Conservation (phyloP, 164 flowering plant genomes). For the grape (Vitis vinifera) region ASM3070453v1 NC_081817.1:6760501-6761000, state of each 20-base stretch:
- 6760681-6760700: slow-evolving; percentile 42
- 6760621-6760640: slow-evolving; percentile 29
- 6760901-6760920: slow-evolving; percentile 36
- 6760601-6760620: slow-evolving; percentile 31
- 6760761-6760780: slow-evolving; percentile 45
- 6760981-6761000: slow-evolving; percentile 24
- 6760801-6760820: slow-evolving; percentile 24
- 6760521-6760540: slow-evolving; percentile 29
- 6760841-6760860: slow-evolving; percentile 30
- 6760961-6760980: slow-evolving; percentile 39
- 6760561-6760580: slow-evolving; percentile 42
- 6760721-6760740: slow-evolving; percentile 41
- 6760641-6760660: slow-evolving; percentile 40
- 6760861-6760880: slow-evolving; percentile 38
- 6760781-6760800: slow-evolving; percentile 37
- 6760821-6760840: slow-evolving; percentile 48
- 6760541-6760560: slow-evolving; percentile 26
- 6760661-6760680: slow-evolving; percentile 39
- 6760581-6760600: slow-evolving; percentile 30
- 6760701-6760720: slow-evolving; percentile 42
- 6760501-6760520: slow-evolving; percentile 16
- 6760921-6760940: slow-evolving; percentile 41
- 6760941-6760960: slow-evolving; percentile 30
- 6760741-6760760: slow-evolving; percentile 43
- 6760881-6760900: slow-evolving; percentile 36